A percentile compares a stretch with the other conserved stretches of the same genome.
Conservation (phyloP, 495 filamentous ascomycete species). For the Penicillium salamii region DNA sequence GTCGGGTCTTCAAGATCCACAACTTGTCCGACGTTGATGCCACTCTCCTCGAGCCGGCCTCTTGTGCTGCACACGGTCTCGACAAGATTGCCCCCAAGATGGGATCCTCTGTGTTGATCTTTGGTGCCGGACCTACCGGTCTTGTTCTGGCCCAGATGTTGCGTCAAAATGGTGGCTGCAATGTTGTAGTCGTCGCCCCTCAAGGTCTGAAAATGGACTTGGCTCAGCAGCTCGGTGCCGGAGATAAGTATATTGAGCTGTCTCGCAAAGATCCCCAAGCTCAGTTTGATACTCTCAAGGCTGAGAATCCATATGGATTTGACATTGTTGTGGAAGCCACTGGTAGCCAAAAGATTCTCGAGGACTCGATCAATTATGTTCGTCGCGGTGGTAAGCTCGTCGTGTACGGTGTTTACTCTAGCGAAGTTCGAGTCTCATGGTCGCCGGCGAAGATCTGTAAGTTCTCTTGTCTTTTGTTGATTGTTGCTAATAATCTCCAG, state of each 20-base stretch:
- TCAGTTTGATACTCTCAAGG: slow-evolving; percentile 60
- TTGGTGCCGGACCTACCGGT: slow-evolving; percentile 68
- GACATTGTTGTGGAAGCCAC: slow-evolving; percentile 67
- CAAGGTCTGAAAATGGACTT: slow-evolving; percentile 67
- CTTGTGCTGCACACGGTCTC: slow-evolving; percentile 67
- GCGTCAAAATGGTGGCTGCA: slow-evolving; percentile 60
- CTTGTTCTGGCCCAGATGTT: slow-evolving; percentile 61
- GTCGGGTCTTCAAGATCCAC: slow-evolving; percentile 67
- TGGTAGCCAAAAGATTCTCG: slow-evolving; percentile 63
- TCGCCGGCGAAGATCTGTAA: slow-evolving; percentile 63
- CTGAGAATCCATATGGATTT: slow-evolving; percentile 67
- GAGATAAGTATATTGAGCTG: slow-evolving; percentile 62
- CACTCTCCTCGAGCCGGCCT: slow-evolving; percentile 71
- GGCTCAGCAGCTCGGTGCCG: slow-evolving; percentile 64
- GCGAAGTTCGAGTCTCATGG: slow-evolving; percentile 59
- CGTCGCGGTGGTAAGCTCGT: slow-evolving; percentile 66
- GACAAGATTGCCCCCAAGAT: slow-evolving; percentile 71
- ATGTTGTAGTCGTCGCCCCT: slow-evolving; percentile 65
- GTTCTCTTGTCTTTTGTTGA: slow-evolving; percentile 10
- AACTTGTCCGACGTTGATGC: slow-evolving; percentile 68
- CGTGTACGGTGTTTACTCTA: slow-evolving; percentile 66
- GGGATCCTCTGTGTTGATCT: slow-evolving; percentile 62
- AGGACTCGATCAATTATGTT: slow-evolving; percentile 67
- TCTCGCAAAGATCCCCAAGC: slow-evolving; percentile 52
- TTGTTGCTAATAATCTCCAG: slow-evolving; percentile 11